Conservation (phyloP, 1,139 yeast genomes). For the Geotrichum bryndzae region DNA sequence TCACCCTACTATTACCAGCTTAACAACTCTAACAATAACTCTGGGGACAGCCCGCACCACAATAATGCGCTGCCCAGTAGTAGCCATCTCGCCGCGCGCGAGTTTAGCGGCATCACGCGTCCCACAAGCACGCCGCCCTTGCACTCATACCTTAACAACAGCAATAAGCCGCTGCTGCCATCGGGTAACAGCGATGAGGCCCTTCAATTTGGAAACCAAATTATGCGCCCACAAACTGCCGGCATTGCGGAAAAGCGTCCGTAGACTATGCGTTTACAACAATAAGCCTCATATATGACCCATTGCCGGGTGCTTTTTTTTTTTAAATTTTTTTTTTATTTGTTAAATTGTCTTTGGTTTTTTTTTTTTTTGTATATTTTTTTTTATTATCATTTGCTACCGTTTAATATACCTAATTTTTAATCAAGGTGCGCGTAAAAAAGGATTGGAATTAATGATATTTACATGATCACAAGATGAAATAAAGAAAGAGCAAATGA, state of each 20-base stretch:
- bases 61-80: not conserved
- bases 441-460: not conserved
- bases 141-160: constrained; percentile 11
- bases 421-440: not conserved
- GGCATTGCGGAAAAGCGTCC: constrained; percentile 13
- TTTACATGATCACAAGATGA: not conserved
- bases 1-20: constrained; percentile 3
- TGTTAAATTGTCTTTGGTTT: not conserved
- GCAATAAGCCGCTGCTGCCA: not conserved
- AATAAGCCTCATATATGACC: not conserved
- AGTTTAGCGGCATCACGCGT: constrained; percentile 4
- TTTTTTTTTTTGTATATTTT: not conserved
- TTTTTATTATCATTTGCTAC: not conserved
- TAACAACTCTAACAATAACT: not conserved
- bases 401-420: not conserved
- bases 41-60: not conserved
- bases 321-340: not conserved
- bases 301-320: not conserved
- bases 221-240: constrained; percentile 15
- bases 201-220: constrained; percentile 11
- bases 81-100: not conserved
- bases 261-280: not conserved
- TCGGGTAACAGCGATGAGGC: not conserved
- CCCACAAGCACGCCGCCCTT: constrained; percentile 16
- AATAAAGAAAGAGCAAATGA: not conserved